Percentiles rank a stretch among this genome's conserved stretches.
These are phyloP conservation scores for Scutellaria minor DNA, from an alignment of 257 asterid species.

Conservation along the genomic window DNA sequence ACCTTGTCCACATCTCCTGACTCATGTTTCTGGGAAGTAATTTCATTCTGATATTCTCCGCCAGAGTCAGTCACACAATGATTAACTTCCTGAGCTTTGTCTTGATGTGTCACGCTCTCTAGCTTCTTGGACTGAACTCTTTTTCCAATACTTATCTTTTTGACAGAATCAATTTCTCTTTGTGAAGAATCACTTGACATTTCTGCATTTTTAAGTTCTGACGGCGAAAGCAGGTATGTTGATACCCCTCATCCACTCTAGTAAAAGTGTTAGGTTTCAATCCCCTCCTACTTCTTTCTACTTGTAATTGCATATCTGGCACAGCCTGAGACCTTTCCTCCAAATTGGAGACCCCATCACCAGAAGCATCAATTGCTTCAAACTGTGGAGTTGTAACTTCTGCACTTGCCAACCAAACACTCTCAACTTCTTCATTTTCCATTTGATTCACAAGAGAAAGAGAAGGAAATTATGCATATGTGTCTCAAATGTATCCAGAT, in stretches of 20 bases:
- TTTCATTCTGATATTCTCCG: not conserved
- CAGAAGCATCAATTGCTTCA: not conserved
- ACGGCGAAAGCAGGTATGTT: not conserved
- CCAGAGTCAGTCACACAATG: not conserved
- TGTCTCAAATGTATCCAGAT: not conserved
- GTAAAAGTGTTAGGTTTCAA: constrained; percentile 40
- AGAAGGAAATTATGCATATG: not conserved
- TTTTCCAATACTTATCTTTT: constrained; percentile 31
- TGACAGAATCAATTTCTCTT: not conserved
- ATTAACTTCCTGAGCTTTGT: not conserved
- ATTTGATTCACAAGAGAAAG: constrained; percentile 30
- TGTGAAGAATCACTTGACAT: not conserved
- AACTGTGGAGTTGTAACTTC: constrained; percentile 15
- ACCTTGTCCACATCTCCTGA: not conserved
- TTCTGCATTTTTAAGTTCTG: not conserved
- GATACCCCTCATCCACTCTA: constrained; percentile 45
- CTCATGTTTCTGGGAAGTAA: not conserved
- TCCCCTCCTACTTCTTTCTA: constrained; percentile 38
- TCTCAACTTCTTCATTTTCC: not conserved
- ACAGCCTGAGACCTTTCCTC: constrained; percentile 13
- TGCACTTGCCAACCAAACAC: not conserved
- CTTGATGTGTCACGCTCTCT: not conserved
- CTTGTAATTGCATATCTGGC: constrained; percentile 28
- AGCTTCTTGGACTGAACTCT: constrained; percentile 1
- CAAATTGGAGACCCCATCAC: constrained; percentile 25